Base-by-base conservation (phyloP, 495 filamentous ascomycete species). In the Podospora anserina region DNA sequence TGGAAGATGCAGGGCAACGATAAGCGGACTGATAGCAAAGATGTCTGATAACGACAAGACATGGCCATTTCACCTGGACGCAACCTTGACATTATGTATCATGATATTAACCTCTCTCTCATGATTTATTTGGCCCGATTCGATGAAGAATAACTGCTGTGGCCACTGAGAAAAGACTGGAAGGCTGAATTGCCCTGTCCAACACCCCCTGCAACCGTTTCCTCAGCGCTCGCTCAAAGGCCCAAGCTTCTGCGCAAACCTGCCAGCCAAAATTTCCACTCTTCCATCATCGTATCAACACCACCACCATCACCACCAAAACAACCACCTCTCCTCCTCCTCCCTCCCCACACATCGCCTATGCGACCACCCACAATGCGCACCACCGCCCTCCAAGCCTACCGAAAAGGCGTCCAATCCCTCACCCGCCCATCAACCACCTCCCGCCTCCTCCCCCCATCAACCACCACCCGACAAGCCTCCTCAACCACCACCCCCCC, bases 1-100 rank as follows among this genome's bases (percentile, higher is more conserved):
- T 99, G 95, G 95, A 96, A 96, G 78, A 85, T 82, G 67, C 90
- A 97, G 69, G 90, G 93, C 60, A 99, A 99, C 78, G 88, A 94
- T 74, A 80, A 89, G 77, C 87, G 95, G 75, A 97, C 94, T 0
- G 83, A 84, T 72, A 89, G 84, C 32, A 92, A 93, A 75, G 88
- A 95, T 76, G 81, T 78, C 55, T 85, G 64, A 74, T 28, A n/a
- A 56, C 16, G 54, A 56, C 16, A 18, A 18, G 19, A 20, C 54
- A 20, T 18, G 15, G 19, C 15, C 6, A 56, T 56, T 56, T 9
- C 19, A 56, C 54, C 15, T 18, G 54, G 15, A 4, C 11, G 16
- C 54, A 15, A 20, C 5, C n/a, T 58, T 15, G 20, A 58, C 55
- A 58, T 9, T 26, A 58, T 26, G 4, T 58, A 26, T 15, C 15